Conservation (phyloP, 805 yeast species). For the Metschnikowia aberdeeniae region DNA sequence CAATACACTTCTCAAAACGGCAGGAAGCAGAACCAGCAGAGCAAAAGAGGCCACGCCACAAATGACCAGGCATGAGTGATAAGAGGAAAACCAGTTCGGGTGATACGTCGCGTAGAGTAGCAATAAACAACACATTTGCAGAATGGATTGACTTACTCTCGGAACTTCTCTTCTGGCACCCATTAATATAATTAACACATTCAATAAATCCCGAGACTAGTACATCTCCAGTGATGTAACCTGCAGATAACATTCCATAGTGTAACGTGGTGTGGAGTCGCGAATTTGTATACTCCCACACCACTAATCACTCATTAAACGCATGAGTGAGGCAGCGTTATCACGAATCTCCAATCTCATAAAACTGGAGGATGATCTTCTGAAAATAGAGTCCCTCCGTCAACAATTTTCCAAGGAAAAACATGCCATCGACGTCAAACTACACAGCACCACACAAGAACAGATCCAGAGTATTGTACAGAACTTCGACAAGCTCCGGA, state of each 20-base stretch:
- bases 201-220: too few species aligned
- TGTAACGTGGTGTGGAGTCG: not conserved
- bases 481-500: constrained; percentile 49
- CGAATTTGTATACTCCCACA: not conserved
- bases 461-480: constrained; percentile 55
- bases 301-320: not conserved
- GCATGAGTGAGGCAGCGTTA: constrained; percentile 40
- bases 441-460: constrained; percentile 63
- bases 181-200: too few species aligned
- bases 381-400: constrained; percentile 47
- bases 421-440: constrained; percentile 67
- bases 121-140: too few species aligned
- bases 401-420: constrained; percentile 66
- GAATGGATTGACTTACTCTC: too few species aligned
- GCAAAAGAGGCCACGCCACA: constrained; percentile 5
- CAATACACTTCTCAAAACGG: constrained; percentile 10
- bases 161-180: too few species aligned
- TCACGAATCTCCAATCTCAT: constrained; percentile 37
- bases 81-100: too few species aligned
- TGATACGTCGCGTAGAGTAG: too few species aligned
- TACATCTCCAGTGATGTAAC: too few species aligned
- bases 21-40: constrained; percentile 14
- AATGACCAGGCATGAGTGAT: not conserved
- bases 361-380: constrained; percentile 50
- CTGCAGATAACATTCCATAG: too few species aligned